Percentiles rank a stretch among this genome's conserved stretches.
Conservation (phyloP, 106 monocot genomes). For the Vanilla planifolia region DNA sequence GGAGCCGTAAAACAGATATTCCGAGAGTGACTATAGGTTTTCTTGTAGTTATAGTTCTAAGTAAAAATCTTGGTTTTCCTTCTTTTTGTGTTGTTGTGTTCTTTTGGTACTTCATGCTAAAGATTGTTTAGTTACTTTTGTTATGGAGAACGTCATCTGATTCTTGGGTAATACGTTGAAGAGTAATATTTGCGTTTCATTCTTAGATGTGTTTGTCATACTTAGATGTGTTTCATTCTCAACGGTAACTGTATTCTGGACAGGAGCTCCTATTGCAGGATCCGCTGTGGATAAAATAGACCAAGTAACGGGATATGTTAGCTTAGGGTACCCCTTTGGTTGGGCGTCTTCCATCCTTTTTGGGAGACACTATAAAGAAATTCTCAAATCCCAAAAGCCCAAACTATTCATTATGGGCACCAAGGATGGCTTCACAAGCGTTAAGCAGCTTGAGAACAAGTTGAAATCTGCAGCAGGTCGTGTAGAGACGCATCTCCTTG, state of each 20-base stretch:
- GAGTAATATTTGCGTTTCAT: background rate
- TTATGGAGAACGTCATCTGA: background rate
- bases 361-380: slow-evolving; percentile 70
- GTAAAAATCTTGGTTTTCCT: no score
- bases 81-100: no score
- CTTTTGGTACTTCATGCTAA: no score
- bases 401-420: slow-evolving; percentile 95
- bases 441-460: slow-evolving; percentile 81
- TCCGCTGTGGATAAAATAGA: slow-evolving; percentile 87
- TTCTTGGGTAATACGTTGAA: background rate
- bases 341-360: slow-evolving; percentile 73
- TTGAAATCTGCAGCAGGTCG: slow-evolving; percentile 66
- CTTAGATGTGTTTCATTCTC: no score
- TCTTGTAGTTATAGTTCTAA: no score
- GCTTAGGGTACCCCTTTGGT: slow-evolving; percentile 91
- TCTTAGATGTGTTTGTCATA: background rate
- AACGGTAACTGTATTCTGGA: background rate
- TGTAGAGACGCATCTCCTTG: slow-evolving; percentile 59
- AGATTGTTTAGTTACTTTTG: background rate
- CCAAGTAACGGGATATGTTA: slow-evolving; percentile 69
- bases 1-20: no score
- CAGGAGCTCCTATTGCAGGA: slow-evolving; percentile 95
- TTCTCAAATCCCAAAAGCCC: slow-evolving; percentile 58
- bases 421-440: slow-evolving; percentile 87
- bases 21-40: no score